Base-by-base conservation (phyloP, 2,329 filamentous ascomycete species). In the Fonsecaea nubica region DNA sequence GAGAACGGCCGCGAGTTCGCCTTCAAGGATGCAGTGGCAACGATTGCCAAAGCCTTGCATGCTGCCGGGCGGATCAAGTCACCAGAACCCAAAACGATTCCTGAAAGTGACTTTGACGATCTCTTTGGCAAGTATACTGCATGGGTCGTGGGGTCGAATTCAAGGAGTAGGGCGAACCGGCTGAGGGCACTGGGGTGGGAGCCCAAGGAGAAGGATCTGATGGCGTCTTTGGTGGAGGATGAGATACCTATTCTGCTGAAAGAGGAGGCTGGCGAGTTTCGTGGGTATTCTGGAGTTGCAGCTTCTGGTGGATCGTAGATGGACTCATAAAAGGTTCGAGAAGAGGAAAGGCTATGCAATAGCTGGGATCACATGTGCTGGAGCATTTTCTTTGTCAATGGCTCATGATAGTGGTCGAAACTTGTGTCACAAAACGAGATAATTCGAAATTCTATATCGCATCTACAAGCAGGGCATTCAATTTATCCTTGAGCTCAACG, bases 121-220 rank as follows among this genome's bases (percentile, higher is more conserved):
- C 56, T 82, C 0, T 83, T 82, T 68, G 77, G 75, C 4, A 72
- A 75, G 4, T 64, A 25, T 9, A 80, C 81, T 1, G 70, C 69
- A 2, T 67, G 74, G 15, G 78, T 80, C 0, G 71, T 83, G 40
- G 83, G 81, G 0, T 66, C 77, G 33, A 84, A 84, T 69, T 77
- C 77, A 21, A 75, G 82, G 36, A 80, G 77, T 70, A 74, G 81
- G 2, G 82, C 81, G 2, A 77, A 78, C n/a, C 76, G 82, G 54
- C 69, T 84, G 69, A 72, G 80, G 18, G 74, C 76, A 65, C 62
- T 84, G 63, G 81, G 82, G 0, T 84, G 82, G 82, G 71, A 78
- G 71, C 77, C 82, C 0, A 72, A 68, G 10, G 81, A 83, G 74
- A 84, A 83, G 74, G 74, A 73, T 6, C 78, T 78, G 70, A 74